Evolutionary conservation across 208 protist genomes (phyloP), one percentile per base, ranked within the genome.

Genomic region (Leishmania turanica): DNA sequence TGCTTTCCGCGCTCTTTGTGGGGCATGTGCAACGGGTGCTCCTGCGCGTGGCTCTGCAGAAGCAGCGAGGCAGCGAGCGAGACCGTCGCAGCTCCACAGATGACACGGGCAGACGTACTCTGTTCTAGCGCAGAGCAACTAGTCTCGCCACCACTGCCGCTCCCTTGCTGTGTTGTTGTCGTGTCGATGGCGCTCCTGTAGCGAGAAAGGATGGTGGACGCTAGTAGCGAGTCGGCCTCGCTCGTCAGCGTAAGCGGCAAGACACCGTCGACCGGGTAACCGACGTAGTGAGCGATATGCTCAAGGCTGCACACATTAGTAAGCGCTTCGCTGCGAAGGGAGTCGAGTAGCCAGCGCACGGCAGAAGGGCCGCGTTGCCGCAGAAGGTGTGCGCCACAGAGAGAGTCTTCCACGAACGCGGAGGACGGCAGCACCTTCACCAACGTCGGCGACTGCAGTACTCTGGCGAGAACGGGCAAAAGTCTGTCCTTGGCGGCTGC

Each of bases 211-310:
- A 73, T 73, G 37, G 40, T 40, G 40, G 37, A 66, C 19, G 81
- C 64, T 6, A 84, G 15, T 40, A 68, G 24, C 2, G 19, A 42
- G 27, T 84, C 81, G 0, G 64, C 60, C 6, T 68, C 53, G 40
- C 51, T 15, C 5, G 7, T 11, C 71, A 34, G 6, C 21, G 24
- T 45, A 17, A n/a, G 1, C 49, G n/a, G 4, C 21, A 53, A 15
- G 27, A n/a, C 27, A 9, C 13, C 31, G 37, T 72, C 79, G 9
- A 78, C 31, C 13, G 74, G 79, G 31, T 78, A 60, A 1, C 79
- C 81, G 19, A 73, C 65, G 49, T 77, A 84, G 58, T 40, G 49
- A 13, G 58, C 74, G 3, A 84, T 62, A 45, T 80, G 81, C 42
- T 47, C 40, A 19, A 84, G 81, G 7, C 75, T 37, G 58, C 81